Conservation (phyloP, 306 rosid species). For the Prunus davidiana region DNA sequence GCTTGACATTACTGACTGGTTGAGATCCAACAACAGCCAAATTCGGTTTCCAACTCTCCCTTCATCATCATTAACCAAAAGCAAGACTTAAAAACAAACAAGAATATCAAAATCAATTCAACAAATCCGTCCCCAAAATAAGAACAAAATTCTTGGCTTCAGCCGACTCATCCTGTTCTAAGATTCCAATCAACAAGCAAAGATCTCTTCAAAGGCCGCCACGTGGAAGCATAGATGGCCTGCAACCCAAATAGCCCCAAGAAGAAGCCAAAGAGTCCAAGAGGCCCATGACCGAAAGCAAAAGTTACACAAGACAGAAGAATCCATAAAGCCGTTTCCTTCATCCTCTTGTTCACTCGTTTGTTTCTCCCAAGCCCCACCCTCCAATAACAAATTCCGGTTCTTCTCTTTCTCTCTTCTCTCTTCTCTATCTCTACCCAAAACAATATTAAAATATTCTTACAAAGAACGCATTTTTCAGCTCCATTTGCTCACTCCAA, state of each 20-base stretch:
- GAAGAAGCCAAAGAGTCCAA: background rate
- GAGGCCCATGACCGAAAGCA: background rate
- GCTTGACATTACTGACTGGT: background rate
- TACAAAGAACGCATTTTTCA: background rate
- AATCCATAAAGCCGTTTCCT: conserved; percentile 4
- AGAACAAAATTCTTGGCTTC: background rate
- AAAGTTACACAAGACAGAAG: background rate
- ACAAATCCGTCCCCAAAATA: background rate
- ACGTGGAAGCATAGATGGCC: conserved; percentile 17
- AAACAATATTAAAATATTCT: background rate
- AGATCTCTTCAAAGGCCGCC: conserved; percentile 17
- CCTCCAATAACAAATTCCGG: background rate
- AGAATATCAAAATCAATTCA: background rate
- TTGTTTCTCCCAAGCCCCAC: background rate
- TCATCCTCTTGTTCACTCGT: background rate
- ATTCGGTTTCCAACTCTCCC: background rate
- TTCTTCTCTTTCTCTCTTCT: conserved; percentile 7
- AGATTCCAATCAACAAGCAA: background rate
- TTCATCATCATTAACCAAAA: background rate
- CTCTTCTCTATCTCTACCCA: background rate
- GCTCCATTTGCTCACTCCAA: conserved; percentile 16
- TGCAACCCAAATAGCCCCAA: background rate
- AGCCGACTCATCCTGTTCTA: background rate
- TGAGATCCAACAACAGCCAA: background rate
- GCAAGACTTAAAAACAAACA: background rate